Evolutionary conservation across 768 basidiomycete genomes (phyloP).

Genomic region (Suillus sp.): DNA sequence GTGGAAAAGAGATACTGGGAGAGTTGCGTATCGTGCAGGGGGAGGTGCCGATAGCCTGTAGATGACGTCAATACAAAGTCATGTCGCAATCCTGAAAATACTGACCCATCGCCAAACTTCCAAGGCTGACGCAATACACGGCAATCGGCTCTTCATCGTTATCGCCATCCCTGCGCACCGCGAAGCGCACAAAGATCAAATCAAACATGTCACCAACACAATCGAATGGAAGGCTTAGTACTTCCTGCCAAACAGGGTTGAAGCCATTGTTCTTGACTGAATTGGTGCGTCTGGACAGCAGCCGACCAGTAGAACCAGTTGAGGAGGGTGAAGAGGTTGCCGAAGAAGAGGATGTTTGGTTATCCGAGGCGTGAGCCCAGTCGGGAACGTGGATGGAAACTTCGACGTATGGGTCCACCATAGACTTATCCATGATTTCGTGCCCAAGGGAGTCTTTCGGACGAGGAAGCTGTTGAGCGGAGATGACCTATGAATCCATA

Average conservation of each 20-base stretch:
- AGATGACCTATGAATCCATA: conserved; percentile 55
- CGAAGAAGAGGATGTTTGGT: conserved; percentile 17
- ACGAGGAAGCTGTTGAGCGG: conserved; percentile 87
- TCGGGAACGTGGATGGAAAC: conserved; percentile 77
- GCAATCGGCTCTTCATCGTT: conserved; percentile 69
- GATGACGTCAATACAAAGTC: not conserved
- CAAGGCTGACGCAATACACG: conserved; percentile 71
- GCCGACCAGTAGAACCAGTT: conserved; percentile 40
- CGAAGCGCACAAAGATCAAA: conserved; percentile 81
- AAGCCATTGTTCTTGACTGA: conserved; percentile 86
- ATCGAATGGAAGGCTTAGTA: conserved; percentile 69
- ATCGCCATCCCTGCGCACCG: conserved; percentile 65
- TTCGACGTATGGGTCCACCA: conserved; percentile 78
- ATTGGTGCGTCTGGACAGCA: conserved; percentile 57
- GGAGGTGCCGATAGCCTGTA: conserved; percentile 85
- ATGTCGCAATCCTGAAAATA: not conserved
- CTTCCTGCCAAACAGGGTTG: conserved; percentile 87
- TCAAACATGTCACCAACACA: conserved; percentile 78
- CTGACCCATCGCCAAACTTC: conserved; percentile 70
- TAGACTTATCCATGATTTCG: conserved; percentile 59
- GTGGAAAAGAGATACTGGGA: conserved; percentile 92
- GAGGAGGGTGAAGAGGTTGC: conserved; percentile 13
- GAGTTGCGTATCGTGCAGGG: conserved; percentile 84
- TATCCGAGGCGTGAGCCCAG: conserved; percentile 47
- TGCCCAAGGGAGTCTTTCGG: conserved; percentile 63